Conservation (phyloP, 2,329 filamentous ascomycete species). For the Stagonosporopsis chrysanthemi region DNA sequence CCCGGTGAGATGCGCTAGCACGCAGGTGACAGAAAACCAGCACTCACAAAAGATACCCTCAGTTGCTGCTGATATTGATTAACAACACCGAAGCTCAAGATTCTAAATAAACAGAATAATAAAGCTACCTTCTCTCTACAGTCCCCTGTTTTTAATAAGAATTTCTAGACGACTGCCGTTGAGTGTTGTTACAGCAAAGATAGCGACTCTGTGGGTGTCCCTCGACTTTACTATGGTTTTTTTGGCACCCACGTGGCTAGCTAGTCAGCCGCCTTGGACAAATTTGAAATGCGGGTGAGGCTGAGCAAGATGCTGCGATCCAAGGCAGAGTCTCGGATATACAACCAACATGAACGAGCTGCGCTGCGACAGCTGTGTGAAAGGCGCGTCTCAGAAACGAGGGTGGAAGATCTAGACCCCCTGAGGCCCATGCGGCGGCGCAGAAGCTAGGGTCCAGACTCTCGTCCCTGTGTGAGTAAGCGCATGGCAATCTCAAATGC, state of each 20-base stretch:
- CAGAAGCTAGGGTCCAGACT: slow-evolving; percentile 4
- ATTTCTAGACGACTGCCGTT: too few relatives aligned
- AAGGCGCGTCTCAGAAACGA: neutral
- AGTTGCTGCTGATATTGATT: too few relatives aligned
- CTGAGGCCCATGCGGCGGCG: neutral
- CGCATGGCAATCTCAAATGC: slow-evolving; percentile 7
- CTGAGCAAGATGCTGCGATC: neutral
- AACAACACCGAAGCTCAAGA: too few relatives aligned
- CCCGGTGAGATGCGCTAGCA: neutral
- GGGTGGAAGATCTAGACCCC: slow-evolving; percentile 14
- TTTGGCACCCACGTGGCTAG: too few relatives aligned
- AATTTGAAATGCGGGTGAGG: neutral
- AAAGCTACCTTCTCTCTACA: too few relatives aligned
- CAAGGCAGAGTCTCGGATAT: slow-evolving; percentile 1
- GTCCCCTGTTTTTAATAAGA: too few relatives aligned
- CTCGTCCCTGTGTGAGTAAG: slow-evolving; percentile 6
- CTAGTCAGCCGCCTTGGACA: neutral
- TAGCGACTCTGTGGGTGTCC: too few relatives aligned
- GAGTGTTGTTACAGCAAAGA: too few relatives aligned
- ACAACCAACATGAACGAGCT: neutral
- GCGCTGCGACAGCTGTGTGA: neutral
- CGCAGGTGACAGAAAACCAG: too few relatives aligned
- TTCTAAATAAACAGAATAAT: too few relatives aligned
- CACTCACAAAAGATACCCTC: too few relatives aligned
- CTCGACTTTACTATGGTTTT: too few relatives aligned